These are phyloP conservation scores for Myotisia sp. DNA, from an alignment of 2,329 filamentous ascomycete genomes.

Conservation along the genomic window DNA sequence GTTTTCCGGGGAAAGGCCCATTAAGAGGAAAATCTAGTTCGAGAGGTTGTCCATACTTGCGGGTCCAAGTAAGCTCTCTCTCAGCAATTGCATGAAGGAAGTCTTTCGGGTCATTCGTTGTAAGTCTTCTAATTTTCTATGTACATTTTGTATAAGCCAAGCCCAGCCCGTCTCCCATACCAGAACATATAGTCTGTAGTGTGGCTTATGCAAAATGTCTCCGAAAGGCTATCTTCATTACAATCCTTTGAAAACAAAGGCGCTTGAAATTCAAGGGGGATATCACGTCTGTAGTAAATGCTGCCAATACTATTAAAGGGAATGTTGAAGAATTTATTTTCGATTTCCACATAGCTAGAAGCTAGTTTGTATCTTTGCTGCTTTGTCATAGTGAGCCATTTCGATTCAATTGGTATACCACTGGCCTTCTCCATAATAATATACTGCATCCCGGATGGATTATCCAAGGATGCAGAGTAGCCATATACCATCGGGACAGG, in stretches of 20 bases:
- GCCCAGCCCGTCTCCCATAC: slow-evolving; percentile 7
- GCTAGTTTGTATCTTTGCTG: slow-evolving; percentile 10
- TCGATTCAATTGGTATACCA: slow-evolving; percentile 19
- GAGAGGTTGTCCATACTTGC: slow-evolving; percentile 8
- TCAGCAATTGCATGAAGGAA: slow-evolving; percentile 8
- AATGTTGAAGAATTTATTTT: slow-evolving; percentile 8
- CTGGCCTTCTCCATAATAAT: slow-evolving; percentile 26
- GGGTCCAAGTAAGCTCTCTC: slow-evolving; percentile 8
- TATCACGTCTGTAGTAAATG: slow-evolving; percentile 7
- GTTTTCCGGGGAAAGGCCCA: slow-evolving; percentile 7
- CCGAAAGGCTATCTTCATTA: slow-evolving; percentile 10
- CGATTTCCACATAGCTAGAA: slow-evolving; percentile 10
- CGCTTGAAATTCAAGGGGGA: slow-evolving; percentile 11
- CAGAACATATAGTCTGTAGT: slow-evolving; percentile 12
- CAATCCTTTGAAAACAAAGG: slow-evolving; percentile 11
- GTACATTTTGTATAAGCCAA: slow-evolving; percentile 8
- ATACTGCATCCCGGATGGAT: slow-evolving; percentile 27
- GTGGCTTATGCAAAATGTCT: slow-evolving; percentile 10
- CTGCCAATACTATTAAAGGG: slow-evolving; percentile 8
- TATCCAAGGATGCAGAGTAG: slow-evolving; percentile 22
- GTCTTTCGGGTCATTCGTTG: slow-evolving; percentile 6
- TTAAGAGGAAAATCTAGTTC: slow-evolving; percentile 7
- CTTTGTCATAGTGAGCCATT: slow-evolving; percentile 18
- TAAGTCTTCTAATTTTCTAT: slow-evolving; percentile 1
- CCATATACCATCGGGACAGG: slow-evolving; percentile 25